Evolutionary conservation across 257 asterid genomes (phyloP).

Genomic region (Solanum rostratum): DNA sequence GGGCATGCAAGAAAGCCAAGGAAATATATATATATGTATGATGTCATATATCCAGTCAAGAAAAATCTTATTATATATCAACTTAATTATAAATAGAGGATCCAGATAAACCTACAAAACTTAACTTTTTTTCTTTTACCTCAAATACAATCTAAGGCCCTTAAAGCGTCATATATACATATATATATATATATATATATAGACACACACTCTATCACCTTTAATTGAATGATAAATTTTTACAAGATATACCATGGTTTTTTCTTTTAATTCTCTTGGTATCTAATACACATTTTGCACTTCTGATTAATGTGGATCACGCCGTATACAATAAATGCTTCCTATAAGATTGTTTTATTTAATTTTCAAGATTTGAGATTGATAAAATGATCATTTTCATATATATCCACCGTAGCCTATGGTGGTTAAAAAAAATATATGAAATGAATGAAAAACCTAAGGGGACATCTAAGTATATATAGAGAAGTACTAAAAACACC

Average conservation of each 20-base stretch:
- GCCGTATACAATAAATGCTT: not conserved
- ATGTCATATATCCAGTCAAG: not conserved
- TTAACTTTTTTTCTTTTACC: no score
- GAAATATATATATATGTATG: no score
- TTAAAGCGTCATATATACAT: not conserved
- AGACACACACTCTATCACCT: not conserved
- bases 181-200: no score
- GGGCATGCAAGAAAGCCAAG: not conserved
- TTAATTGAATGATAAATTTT: not conserved
- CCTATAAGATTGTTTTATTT: not conserved
- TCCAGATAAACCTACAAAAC: not conserved
- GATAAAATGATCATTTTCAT: accelerated
- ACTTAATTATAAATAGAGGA: not conserved
- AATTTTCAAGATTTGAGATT: not conserved
- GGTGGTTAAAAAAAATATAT: not conserved
- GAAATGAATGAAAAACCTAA: not conserved
- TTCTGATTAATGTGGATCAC: no score
- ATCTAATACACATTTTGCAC: not conserved
- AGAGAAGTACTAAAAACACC: no score
- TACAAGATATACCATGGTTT: not conserved
- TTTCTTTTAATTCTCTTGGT: not conserved
- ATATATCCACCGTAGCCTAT: not conserved
- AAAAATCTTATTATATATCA: not conserved
- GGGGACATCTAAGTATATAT: no score
- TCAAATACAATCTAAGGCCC: not conserved